A percentile compares a stretch with the other conserved stretches of the same genome.
Conservation (phyloP, 495 filamentous ascomycete genomes). For the Lasiosphaeria hispida region DNA sequence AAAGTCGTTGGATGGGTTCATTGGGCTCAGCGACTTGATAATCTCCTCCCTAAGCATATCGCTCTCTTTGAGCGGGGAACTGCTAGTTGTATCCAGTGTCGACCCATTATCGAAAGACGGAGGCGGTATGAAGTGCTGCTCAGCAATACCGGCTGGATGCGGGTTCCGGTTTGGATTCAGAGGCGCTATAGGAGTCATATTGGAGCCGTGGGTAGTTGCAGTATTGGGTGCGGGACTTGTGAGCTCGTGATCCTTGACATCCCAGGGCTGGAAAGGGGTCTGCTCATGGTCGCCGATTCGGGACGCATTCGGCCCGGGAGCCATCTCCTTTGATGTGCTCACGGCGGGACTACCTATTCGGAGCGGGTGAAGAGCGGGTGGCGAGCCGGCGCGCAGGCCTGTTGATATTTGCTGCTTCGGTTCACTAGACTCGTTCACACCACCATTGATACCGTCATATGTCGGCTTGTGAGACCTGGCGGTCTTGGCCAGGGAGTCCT, state of each 20-base stretch:
- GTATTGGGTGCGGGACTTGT: constrained; percentile 20
- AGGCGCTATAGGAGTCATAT: constrained; percentile 48
- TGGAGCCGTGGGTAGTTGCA: constrained; percentile 15
- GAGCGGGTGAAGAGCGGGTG: constrained; percentile 6
- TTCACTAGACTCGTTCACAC: neutral
- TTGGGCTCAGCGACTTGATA: constrained; percentile 67
- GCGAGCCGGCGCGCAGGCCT: constrained; percentile 1
- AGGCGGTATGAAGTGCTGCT: constrained; percentile 27
- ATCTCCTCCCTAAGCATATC: constrained; percentile 80
- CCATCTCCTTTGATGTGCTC: constrained; percentile 6
- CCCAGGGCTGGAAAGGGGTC: neutral
- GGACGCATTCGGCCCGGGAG: neutral
- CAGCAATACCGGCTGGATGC: constrained; percentile 13
- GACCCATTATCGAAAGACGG: constrained; percentile 50
- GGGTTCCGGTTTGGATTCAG: constrained; percentile 42
- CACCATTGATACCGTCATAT: neutral
- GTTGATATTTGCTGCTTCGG: neutral
- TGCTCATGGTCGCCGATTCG: neutral
- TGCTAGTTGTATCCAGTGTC: constrained; percentile 53
- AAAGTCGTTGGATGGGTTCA: constrained; percentile 12
- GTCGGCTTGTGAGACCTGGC: constrained; percentile 3
- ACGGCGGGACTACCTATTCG: constrained; percentile 15
- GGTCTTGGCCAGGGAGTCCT: neutral
- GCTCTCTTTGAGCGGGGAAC: constrained; percentile 65
- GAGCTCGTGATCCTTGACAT: neutral